Evolutionary conservation across 2,329 filamentous ascomycete species (phyloP).

Genomic region (Ophiostoma angusticollis): DNA sequence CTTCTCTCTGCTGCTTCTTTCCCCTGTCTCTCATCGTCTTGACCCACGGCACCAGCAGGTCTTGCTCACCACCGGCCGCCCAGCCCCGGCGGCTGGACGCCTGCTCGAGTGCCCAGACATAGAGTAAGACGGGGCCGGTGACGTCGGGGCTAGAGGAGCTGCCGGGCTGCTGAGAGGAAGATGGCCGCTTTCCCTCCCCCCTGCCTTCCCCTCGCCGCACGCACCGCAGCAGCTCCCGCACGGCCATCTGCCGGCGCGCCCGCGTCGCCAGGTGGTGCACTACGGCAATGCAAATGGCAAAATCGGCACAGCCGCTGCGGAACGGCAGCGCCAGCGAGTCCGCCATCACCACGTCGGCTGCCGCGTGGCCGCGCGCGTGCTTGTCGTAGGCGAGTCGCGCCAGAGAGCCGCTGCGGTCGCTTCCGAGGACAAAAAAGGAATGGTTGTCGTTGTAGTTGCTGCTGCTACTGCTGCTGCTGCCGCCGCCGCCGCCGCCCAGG

Average conservation of each 20-base stretch:
- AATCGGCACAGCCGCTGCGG: slow-evolving; percentile 49
- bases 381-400: slow-evolving; percentile 33
- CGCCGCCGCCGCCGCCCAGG: slow-evolving; percentile 27
- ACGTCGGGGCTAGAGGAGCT: not conserved
- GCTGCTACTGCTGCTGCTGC: not conserved
- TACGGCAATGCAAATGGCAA: slow-evolving; percentile 87
- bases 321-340: slow-evolving; percentile 80
- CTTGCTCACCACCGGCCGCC: slow-evolving; percentile 72
- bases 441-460: not conserved
- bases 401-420: slow-evolving; percentile 59
- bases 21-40: slow-evolving; percentile 12
- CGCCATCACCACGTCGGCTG: slow-evolving; percentile 59
- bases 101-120: slow-evolving; percentile 95
- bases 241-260: slow-evolving; percentile 57
- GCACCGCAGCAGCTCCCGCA: slow-evolving; percentile 57
- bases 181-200: not conserved
- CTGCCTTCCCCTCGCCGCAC: slow-evolving; percentile 27
- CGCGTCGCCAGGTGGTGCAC: slow-evolving; percentile 83
- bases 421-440: slow-evolving; percentile 62
- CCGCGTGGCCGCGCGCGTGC: slow-evolving; percentile 15
- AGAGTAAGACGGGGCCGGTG: slow-evolving; percentile 61
- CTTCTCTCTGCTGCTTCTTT: not conserved
- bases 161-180: too few relatives aligned
- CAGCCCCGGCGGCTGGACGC: slow-evolving; percentile 74
- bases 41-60: slow-evolving; percentile 94